Conservation (phyloP, 2,329 filamentous ascomycete species). For the Septoria petroselini region DNA sequence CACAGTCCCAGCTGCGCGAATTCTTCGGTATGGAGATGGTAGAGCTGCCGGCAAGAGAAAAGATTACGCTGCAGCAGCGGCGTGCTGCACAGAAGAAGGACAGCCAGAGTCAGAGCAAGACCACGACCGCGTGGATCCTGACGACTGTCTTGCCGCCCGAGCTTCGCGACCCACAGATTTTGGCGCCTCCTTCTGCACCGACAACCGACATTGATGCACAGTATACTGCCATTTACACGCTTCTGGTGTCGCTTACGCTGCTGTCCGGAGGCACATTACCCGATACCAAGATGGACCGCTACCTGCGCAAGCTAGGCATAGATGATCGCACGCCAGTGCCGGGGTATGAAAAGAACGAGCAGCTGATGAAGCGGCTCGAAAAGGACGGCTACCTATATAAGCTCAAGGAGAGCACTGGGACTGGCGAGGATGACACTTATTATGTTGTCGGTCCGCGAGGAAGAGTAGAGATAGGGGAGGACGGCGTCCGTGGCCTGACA, state of each 20-base stretch:
- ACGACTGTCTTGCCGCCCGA: constrained; percentile 65
- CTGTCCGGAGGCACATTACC: constrained; percentile 68
- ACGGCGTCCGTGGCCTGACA: constrained; percentile 70
- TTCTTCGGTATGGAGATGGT: constrained; percentile 91
- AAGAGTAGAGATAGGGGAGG: constrained; percentile 77
- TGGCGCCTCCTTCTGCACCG: constrained; percentile 65
- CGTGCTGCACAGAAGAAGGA: constrained; percentile 61
- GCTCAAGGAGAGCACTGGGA: constrained; percentile 61
- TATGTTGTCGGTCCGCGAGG: constrained; percentile 84
- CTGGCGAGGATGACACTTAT: constrained; percentile 70
- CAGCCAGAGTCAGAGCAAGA: constrained; percentile 43
- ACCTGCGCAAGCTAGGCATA: constrained; percentile 71
- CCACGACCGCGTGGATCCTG: constrained; percentile 64
- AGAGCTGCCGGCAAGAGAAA: constrained; percentile 78
- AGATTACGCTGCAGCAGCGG: constrained; percentile 74
- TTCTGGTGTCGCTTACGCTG: constrained; percentile 72
- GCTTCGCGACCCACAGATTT: constrained; percentile 63
- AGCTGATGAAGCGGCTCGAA: constrained; percentile 69
- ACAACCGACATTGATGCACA: constrained; percentile 67
- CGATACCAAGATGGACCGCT: constrained; percentile 74
- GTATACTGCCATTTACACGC: constrained; percentile 77
- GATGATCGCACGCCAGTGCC: constrained; percentile 64
- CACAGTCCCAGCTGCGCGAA: constrained; percentile 66
- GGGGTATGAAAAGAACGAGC: constrained; percentile 64
- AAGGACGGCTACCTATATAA: constrained; percentile 81